Evolutionary conservation across 805 yeast genomes (phyloP).

Genomic region (Wickerhamomyces bovis): DNA sequence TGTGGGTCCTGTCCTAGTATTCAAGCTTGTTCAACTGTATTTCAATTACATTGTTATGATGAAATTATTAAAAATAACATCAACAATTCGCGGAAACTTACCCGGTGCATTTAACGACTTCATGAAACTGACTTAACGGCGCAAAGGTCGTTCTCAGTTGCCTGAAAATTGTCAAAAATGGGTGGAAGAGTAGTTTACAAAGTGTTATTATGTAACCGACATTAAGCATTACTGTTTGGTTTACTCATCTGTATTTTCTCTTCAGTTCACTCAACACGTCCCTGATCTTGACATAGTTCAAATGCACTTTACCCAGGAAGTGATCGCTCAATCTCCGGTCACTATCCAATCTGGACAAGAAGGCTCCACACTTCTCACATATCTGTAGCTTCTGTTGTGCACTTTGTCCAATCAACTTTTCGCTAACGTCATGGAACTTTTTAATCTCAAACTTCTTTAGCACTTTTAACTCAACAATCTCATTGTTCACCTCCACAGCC

Average conservation of each 20-base stretch:
- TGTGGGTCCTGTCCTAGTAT: neutral
- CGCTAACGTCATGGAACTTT: conserved; percentile 54
- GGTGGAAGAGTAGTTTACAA: neutral
- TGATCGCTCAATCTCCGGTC: conserved; percentile 88
- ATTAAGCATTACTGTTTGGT: neutral
- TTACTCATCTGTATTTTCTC: conserved; percentile 7
- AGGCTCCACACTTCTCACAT: conserved; percentile 87
- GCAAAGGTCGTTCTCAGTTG: neutral
- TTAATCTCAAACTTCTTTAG: conserved; percentile 49
- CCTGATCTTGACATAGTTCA: conserved; percentile 77
- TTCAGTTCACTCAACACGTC: conserved; percentile 26
- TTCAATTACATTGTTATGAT: neutral
- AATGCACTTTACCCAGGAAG: conserved; percentile 80
- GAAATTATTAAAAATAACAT: neutral
- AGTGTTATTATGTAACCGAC: too few relatives aligned
- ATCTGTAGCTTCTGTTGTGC: conserved; percentile 89
- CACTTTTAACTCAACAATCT: conserved; percentile 37
- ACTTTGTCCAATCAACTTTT: conserved; percentile 65
- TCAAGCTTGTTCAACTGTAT: neutral
- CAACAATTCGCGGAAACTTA: neutral
- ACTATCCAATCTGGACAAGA: conserved; percentile 75
- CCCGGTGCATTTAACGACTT: neutral
- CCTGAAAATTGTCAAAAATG: neutral
- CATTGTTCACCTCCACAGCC: conserved; percentile 32
- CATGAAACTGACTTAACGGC: neutral